Base-by-base conservation (phyloP, 225 moss, liverwort and hornwort genomes). In the Asterella californica region DNA sequence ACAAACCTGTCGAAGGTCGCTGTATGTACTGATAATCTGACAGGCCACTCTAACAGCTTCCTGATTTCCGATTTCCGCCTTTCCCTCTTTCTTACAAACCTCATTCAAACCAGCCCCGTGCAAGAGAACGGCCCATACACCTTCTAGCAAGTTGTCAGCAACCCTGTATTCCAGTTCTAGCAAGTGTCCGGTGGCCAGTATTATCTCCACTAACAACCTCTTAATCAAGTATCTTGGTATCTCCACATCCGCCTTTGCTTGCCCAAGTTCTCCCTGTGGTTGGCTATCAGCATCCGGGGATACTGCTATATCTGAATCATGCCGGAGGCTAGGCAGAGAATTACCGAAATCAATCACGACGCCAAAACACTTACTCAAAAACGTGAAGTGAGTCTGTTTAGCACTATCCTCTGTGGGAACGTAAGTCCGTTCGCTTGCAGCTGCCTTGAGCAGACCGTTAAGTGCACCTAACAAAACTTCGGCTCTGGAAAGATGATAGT, bases 1-100 rank as follows among this genome's bases (percentile, higher is more conserved):
- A 86, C 87, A 74, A 79, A 92, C 99, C 93, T 95, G 99, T 64
- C 99, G 91, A 84, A 99, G 87, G 77, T 99, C 99, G 85, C 99
- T 92, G 87, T 90, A 99, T 82, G 88, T 89, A 71, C 76, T 85
- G 71, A 95, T 81, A 36, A 95, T 82, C 49, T 88, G 87, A 81
- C 90, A 90, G 46, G 87, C 99, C 68, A 84, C 82, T 75, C 88
- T 85, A 75, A 75, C 78, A 47, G 82, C 85, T 70, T 86, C 87
- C 74, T 83, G 81, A 79, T 83, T 81, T 22, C 62, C 79, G 15
- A 74, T 38, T 2, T 49, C 74, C 21, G n/a, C 33, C 19, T 27
- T 34, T 18, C n/a, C 15, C 45, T 67, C 72, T 33, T 38, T 45
- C 71, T 27, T 24, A 42, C 18, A 37, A 11, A 69, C 38, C 65